Percentiles rank a stretch among this genome's conserved stretches.
These are phyloP conservation scores for Calendula officinalis DNA, from an alignment of 129 eudicot species.

Conservation along the genomic window DNA sequence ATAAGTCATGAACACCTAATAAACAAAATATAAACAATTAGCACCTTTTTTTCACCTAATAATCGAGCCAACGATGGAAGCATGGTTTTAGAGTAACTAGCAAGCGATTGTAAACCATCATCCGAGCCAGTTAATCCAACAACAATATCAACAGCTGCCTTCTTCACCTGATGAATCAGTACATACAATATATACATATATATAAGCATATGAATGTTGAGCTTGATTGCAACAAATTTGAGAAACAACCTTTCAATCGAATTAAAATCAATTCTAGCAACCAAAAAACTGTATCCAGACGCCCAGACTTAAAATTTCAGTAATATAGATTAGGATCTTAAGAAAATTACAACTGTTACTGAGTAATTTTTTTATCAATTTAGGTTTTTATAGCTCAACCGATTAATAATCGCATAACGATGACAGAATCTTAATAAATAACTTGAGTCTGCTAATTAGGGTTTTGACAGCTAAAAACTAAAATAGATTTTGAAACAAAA, in stretches of 20 bases:
- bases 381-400: neutral
- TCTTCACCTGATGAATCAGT: constrained; percentile 54
- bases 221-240: neutral
- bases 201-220: neutral
- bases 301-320: neutral
- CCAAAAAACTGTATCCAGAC: neutral
- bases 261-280: neutral
- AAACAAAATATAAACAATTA: neutral
- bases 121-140: constrained; percentile 56
- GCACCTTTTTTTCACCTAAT: constrained; percentile 12
- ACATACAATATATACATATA: neutral
- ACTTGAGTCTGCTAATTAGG: constrained; percentile 2
- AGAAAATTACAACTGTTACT: no score
- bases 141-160: constrained; percentile 84
- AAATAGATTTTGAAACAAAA: neutral
- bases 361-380: neutral
- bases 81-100: constrained; percentile 43
- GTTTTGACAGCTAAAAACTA: neutral
- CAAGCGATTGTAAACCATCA: constrained; percentile 41
- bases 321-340: neutral
- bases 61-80: constrained; percentile 27
- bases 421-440: neutral
- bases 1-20: neutral
- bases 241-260: neutral
- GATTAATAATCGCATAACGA: neutral